Percentiles rank a stretch among this genome's conserved stretches.
These are phyloP conservation scores for Fusarium pseudograminearum DNA, from an alignment of 2,329 filamentous ascomycete genomes.

Conservation along the genomic window DNA sequence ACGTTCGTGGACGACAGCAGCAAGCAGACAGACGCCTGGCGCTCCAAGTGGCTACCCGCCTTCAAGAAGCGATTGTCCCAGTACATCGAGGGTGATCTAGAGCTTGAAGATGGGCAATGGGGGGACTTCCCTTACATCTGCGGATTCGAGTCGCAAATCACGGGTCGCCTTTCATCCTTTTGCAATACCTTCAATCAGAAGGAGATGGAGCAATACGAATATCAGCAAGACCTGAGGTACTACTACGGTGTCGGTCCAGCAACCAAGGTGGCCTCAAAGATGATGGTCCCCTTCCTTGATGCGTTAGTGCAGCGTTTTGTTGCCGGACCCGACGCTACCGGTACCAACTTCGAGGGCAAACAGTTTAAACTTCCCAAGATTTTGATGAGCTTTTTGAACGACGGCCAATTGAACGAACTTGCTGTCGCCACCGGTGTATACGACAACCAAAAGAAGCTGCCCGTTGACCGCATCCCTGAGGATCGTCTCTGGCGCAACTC, in stretches of 20 bases:
- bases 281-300: slow-evolving; percentile 72
- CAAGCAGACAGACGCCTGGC: slow-evolving; percentile 61
- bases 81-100: slow-evolving; percentile 66
- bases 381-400: slow-evolving; percentile 72
- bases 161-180: slow-evolving; percentile 70
- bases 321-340: slow-evolving; percentile 63
- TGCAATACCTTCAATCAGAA: slow-evolving; percentile 71
- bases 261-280: slow-evolving; percentile 63
- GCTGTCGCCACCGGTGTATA: slow-evolving; percentile 71
- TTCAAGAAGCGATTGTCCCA: slow-evolving; percentile 66
- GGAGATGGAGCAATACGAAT: slow-evolving; percentile 74
- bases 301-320: slow-evolving; percentile 65
- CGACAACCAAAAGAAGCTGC: slow-evolving; percentile 65
- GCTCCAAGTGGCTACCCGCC: slow-evolving; percentile 62
- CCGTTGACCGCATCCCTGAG: slow-evolving; percentile 59
- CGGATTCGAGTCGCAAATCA: slow-evolving; percentile 77
- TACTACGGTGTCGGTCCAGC: slow-evolving; percentile 74
- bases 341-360: slow-evolving; percentile 59
- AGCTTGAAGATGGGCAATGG: slow-evolving; percentile 65
- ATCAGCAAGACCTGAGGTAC: slow-evolving; percentile 75
- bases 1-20: slow-evolving; percentile 67
- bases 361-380: slow-evolving; percentile 66
- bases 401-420: slow-evolving; percentile 74
- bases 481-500: slow-evolving; percentile 66
- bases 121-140: slow-evolving; percentile 75